phyloP scores from a whole-genome alignment of 1,284 basidiomycete species.

The Pseudozyma sp. region DNA sequence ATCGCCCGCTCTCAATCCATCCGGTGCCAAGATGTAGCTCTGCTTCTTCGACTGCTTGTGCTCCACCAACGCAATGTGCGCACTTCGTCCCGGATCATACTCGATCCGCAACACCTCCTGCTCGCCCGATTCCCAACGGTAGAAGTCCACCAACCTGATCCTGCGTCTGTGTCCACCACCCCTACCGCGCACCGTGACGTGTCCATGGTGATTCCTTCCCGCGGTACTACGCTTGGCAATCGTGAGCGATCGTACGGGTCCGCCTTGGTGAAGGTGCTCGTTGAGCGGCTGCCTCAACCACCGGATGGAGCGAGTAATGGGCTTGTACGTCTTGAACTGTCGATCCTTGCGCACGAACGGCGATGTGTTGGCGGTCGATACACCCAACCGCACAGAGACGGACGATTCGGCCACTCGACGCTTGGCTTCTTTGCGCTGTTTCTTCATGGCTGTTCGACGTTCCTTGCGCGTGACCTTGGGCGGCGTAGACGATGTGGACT shows the following conservation, averaged over 20 bases:
- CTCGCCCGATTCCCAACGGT: constrained; percentile 77
- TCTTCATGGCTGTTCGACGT: constrained; percentile 53
- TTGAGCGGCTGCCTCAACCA: constrained; percentile 86
- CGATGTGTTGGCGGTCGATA: constrained; percentile 50
- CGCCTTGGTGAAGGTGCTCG: constrained; percentile 83
- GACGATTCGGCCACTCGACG: constrained; percentile 45
- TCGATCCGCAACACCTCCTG: constrained; percentile 93
- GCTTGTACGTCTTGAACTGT: constrained; percentile 88
- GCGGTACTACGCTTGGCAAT: constrained; percentile 84
- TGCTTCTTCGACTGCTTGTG: constrained; percentile 73
- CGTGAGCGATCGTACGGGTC: constrained; percentile 84
- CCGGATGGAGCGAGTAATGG: constrained; percentile 84
- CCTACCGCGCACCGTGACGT: constrained; percentile 86
- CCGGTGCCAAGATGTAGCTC: constrained; percentile 91
- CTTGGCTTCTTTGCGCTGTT: constrained; percentile 49
- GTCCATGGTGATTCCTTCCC: constrained; percentile 83
- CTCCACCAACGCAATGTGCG: constrained; percentile 89
- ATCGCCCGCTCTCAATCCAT: constrained; percentile 88
- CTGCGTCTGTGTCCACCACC: constrained; percentile 92
- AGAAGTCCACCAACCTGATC: constrained; percentile 88
- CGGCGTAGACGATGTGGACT: constrained; percentile 1
- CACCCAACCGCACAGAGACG: constrained; percentile 60
- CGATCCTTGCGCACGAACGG: constrained; percentile 65
- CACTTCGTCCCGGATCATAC: constrained; percentile 93
- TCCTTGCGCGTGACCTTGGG: constrained; percentile 47